phyloP scores from a whole-genome alignment of 2,329 filamentous ascomycete species.

The Apiospora kogelbergensis region DNA sequence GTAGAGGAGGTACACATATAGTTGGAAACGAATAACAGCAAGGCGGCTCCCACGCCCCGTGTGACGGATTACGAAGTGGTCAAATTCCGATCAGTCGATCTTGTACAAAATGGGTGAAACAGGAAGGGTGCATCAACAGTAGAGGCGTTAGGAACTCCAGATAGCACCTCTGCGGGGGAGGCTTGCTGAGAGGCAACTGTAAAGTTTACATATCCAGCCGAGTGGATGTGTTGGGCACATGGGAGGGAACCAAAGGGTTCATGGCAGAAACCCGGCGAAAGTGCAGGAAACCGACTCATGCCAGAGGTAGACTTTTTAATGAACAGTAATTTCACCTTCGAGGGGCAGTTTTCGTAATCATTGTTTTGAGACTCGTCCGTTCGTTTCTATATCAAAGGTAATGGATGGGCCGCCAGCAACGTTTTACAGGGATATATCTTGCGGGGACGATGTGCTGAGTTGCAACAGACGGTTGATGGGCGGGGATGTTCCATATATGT shows the following conservation, averaged over 20 bases:
- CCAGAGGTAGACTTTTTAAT: constrained; percentile 2
- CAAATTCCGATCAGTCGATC: not conserved
- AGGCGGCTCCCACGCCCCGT: not conserved
- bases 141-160: constrained; percentile 1
- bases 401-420: too few species aligned
- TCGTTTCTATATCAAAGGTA: not conserved
- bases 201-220: not conserved
- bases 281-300: not conserved
- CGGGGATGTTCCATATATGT: not conserved
- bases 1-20: not conserved
- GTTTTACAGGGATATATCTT: not conserved
- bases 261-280: not conserved
- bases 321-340: constrained; percentile 2
- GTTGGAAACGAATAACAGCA: not conserved
- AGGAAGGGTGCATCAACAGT: not conserved
- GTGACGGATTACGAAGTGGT: constrained; percentile 5
- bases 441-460: not conserved
- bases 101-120: constrained; percentile 1
- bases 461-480: not conserved
- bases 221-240: not conserved
- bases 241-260: not conserved
- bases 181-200: not conserved
- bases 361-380: not conserved
- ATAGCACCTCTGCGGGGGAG: not conserved
- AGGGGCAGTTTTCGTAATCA: too few species aligned